Evolutionary conservation across 202 grass and related monocot species (phyloP).

Genomic region (Hordeum pubiflorum): DNA sequence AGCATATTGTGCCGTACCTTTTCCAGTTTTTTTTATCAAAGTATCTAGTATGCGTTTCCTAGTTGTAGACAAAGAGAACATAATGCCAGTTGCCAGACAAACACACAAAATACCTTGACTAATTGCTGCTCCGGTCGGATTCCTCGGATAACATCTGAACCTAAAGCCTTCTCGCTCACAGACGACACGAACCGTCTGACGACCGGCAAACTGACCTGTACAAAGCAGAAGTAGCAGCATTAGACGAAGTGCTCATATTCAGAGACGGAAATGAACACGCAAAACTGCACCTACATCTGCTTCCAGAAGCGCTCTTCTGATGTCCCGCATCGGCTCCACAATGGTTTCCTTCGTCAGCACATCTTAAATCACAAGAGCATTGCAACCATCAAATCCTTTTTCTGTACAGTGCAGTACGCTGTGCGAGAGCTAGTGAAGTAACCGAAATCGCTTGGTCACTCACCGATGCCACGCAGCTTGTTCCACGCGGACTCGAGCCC

Average conservation of each 20-base stretch:
- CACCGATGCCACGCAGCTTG: slow-evolving; percentile 84
- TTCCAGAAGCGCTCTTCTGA: slow-evolving; percentile 85
- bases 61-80: neutral
- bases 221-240: slow-evolving; percentile 4
- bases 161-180: slow-evolving; percentile 72
- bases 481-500: slow-evolving; percentile 95
- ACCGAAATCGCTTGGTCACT: neutral
- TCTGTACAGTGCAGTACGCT: neutral
- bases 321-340: slow-evolving; percentile 79
- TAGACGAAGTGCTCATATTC: neutral
- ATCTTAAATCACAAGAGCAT: slow-evolving; percentile 40
- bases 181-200: slow-evolving; percentile 83
- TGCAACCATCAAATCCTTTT: neutral
- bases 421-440: neutral
- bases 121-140: slow-evolving; percentile 87
- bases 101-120: slow-evolving; percentile 60
- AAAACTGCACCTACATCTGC: slow-evolving; percentile 59
- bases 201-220: slow-evolving; percentile 80
- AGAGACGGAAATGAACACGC: neutral
- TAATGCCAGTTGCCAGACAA: neutral
- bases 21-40: neutral
- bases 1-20: neutral
- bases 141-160: slow-evolving; percentile 63
- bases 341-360: slow-evolving; percentile 84
- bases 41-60: neutral